Evolutionary conservation across 202 grass and related monocot genomes (phyloP), one percentile per base, ranked within the genome.

Genomic region (Digitaria exilis): DNA sequence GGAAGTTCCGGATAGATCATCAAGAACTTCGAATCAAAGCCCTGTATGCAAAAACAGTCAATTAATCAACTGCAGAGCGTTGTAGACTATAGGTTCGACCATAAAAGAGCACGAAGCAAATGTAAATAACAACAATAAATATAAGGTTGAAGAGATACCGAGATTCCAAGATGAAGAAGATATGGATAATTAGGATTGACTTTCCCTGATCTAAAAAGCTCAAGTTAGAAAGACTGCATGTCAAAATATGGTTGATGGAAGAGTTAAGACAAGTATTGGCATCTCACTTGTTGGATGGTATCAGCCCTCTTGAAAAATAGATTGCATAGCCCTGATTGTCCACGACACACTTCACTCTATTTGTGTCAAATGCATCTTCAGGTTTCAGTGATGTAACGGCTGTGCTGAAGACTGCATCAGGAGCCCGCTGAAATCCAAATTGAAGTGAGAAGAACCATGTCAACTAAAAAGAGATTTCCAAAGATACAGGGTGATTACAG

Each of bases 341-440:
- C 28, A 98, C 71, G 41, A 98, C 91, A 89, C 93, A 96, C 66
- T 94, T 96, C 52, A 99, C 93, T 76, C 91, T 26, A 76, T 96
- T 94, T 76, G 93, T 88, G 22, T 99, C 96, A 13, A 89, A 90
- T 49, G 91, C 89, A 80, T 98, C 87, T 90, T 96, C 89, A 79
- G 81, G 78, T 80, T 98, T 98, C 73, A 98, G 61, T 71, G 87
- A 83, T 56, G 93, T 96, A 34, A 90, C 89, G 66, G 91, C 93
- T 61, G 93, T 96, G 86, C 96, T 98, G 81, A 98, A 98, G 6
- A 98, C 96, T 21, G 91, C 96, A 84, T 96, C 96, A 90, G 96
- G 96, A 92, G 96, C 81, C 82, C 66, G 52, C 93, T 96, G 80
- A 41, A 87, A 87, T 15, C 21, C 45, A 90, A 30, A 79, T 75